Evolutionary conservation across 2,329 filamentous ascomycete species (phyloP), one percentile per base, ranked within the genome.

Genomic region (Coleophoma cylindrospora): DNA sequence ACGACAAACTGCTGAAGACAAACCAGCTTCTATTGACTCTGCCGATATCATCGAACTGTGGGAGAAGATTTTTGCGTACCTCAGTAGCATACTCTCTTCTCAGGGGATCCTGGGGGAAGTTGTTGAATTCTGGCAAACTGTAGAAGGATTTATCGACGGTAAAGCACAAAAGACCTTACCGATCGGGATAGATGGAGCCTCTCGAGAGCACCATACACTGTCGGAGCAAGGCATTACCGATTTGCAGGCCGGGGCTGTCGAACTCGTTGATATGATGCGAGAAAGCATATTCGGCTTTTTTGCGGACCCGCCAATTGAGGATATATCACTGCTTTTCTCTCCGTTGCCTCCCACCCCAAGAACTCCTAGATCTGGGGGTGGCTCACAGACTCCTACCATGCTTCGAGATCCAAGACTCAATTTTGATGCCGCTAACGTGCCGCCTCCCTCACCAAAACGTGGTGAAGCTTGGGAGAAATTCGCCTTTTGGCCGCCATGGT

Each of bases 401-500:
- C 70, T 77, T 1, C 80, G 83, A 48, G 87, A 89, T 58, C 84
- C 86, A 43, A 81, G 87, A 1, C 92, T 95, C 68, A 87, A 84
- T 49, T 82, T 96, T 52, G 90, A 96, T 62, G 76, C 82, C 0
- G 86, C 80, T 62, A 91, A 88, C 54, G 73, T 89, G 2, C 91
- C 90, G 1, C 83, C 84, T 11, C 84, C 86, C 1, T 89, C 87
- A 0, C 89, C 90, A 0, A 88, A 79, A 58, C 81, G 80, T 41
- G 92, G 91, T 6, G 90, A 96, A 60, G 73, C 85, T 0, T 97
- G 91, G 90, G 94, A 97, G 64, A 87, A 92, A 70, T 83, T 94
- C 67, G 92, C 91, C 0, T 99, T 97, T 68, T 97, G 92, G 91
- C 91, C 92, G 4, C 94, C 92, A 0, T 86, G 88, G 70, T 88